Evolutionary conservation across 345 rosid genomes (phyloP).

Genomic region (Laguncularia racemosa): DNA sequence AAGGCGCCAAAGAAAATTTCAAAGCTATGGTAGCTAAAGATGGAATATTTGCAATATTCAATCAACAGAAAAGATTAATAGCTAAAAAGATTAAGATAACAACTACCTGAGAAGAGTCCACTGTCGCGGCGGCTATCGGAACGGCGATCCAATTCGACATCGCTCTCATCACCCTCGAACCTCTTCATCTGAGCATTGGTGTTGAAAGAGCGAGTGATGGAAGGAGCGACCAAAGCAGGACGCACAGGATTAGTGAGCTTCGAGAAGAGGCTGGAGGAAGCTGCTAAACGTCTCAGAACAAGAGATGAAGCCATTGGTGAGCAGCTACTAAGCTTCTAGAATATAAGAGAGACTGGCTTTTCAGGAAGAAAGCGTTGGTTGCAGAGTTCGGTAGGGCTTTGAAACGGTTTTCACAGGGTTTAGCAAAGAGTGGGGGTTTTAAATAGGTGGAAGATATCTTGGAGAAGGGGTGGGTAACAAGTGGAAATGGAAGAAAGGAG

Average conservation of each 20-base stretch:
- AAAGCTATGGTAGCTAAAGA: too few species aligned
- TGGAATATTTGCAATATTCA: background rate
- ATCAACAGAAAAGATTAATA: background rate
- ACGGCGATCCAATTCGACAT: conserved; percentile 15
- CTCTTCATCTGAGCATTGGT: conserved; percentile 22
- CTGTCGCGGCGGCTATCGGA: conserved; percentile 12
- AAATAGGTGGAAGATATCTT: conserved; percentile 3
- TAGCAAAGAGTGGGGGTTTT: background rate
- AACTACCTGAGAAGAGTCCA: conserved; percentile 22
- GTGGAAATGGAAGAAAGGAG: conserved; percentile 6
- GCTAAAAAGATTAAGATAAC: background rate
- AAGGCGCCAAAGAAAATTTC: too few species aligned
- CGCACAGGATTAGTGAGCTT: conserved; percentile 13
- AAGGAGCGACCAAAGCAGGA: conserved; percentile 8
- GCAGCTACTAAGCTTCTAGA: background rate
- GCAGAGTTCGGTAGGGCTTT: background rate
- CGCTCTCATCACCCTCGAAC: conserved; percentile 11
- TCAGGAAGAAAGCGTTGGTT: too few species aligned
- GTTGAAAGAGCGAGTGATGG: conserved; percentile 31
- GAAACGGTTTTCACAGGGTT: background rate
- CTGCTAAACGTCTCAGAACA: conserved; percentile 19
- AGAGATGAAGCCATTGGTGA: conserved; percentile 30
- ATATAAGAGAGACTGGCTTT: background rate
- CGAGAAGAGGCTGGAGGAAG: conserved; percentile 16
- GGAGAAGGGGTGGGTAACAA: conserved; percentile 12